A percentile compares a stretch with the other conserved stretches of the same genome.
Conservation (phyloP, 305 asterid species). For the Solanum hybrid region DNA sequence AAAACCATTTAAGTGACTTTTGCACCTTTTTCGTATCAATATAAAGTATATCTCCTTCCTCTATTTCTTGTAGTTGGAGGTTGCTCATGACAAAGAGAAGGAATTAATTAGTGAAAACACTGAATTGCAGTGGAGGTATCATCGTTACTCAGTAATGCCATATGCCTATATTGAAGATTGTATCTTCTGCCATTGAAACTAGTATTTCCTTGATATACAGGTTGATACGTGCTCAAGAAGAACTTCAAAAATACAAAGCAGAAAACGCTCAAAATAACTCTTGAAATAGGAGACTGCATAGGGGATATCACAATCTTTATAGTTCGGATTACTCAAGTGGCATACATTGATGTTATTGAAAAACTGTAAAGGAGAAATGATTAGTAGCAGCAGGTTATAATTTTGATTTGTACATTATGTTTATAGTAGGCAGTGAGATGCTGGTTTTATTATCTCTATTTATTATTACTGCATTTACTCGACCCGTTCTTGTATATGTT, state of each 20-base stretch:
- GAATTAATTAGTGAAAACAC: slow-evolving; percentile 66
- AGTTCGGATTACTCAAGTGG: not conserved
- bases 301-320: not conserved
- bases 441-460: slow-evolving; percentile 4
- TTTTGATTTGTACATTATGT: slow-evolving; percentile 6
- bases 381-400: not conserved
- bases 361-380: not conserved
- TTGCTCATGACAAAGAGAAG: slow-evolving; percentile 77
- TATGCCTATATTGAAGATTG: not conserved
- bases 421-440: slow-evolving; percentile 4
- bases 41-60: not conserved
- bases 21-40: not conserved
- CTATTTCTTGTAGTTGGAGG: slow-evolving; percentile 46
- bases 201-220: slow-evolving; percentile 22
- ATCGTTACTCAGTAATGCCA: not conserved
- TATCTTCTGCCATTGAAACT: not conserved
- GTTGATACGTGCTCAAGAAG: slow-evolving; percentile 63
- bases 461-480: slow-evolving; percentile 4
- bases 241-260: slow-evolving; percentile 57
- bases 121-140: slow-evolving; percentile 79
- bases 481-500: not conserved
- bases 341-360: not conserved
- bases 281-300: slow-evolving; percentile 8
- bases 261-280: slow-evolving; percentile 39
- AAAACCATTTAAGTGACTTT: not conserved